Evolutionary conservation across 352 stramenopile species (phyloP).

Genomic region (Pythium guiyangense): DNA sequence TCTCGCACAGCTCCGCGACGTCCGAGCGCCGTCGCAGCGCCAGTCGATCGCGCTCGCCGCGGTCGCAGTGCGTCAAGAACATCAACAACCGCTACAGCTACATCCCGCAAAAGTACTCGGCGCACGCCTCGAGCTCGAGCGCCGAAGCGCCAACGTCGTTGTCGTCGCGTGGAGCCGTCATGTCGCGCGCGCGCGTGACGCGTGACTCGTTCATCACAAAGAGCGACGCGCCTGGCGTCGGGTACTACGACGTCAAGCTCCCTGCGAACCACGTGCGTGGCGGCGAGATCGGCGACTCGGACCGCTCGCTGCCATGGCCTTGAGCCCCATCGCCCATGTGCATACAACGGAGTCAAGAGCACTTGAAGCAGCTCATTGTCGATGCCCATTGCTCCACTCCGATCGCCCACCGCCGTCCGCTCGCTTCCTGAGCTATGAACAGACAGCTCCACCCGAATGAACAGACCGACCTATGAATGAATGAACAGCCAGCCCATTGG

Average conservation of each 20-base stretch:
- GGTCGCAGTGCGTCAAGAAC: slow-evolving; percentile 38
- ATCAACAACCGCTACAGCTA: slow-evolving; percentile 66
- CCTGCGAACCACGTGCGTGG: slow-evolving; percentile 52
- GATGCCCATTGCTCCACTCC: neutral
- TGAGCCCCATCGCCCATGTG: slow-evolving; percentile 12
- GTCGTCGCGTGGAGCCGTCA: slow-evolving; percentile 65
- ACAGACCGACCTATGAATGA: neutral
- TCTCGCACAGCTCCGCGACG: slow-evolving; percentile 51
- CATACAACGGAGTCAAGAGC: too few relatives aligned
- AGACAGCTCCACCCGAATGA: neutral
- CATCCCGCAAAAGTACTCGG: slow-evolving; percentile 54
- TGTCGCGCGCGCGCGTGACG: slow-evolving; percentile 51
- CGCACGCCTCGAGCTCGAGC: slow-evolving; percentile 20
- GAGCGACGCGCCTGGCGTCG: slow-evolving; percentile 63
- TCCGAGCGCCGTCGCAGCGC: slow-evolving; percentile 21
- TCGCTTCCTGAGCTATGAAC: neutral
- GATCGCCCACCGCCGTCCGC: neutral
- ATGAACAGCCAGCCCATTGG: too few relatives aligned
- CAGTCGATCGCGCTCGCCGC: slow-evolving; percentile 28
- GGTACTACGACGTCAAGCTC: slow-evolving; percentile 76
- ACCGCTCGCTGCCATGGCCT: slow-evolving; percentile 56
- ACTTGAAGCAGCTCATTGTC: neutral
- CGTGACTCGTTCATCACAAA: slow-evolving; percentile 73
- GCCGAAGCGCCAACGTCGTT: slow-evolving; percentile 37
- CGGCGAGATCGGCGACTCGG: slow-evolving; percentile 73